Base-by-base conservation (phyloP, 2,329 filamentous ascomycete genomes). In the Penicillium sp. region DNA sequence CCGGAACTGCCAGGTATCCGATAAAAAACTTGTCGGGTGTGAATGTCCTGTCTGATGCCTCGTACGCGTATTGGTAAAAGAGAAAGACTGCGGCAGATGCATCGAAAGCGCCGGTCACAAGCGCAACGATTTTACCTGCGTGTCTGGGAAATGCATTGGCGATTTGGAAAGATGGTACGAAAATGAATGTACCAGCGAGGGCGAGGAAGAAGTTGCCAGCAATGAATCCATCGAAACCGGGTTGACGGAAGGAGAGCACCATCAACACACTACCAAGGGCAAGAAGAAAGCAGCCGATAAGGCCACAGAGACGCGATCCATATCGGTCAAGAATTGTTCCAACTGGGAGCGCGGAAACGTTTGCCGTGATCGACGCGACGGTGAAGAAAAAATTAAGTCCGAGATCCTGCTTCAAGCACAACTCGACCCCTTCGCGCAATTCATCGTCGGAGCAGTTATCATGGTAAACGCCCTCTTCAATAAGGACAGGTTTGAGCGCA, bases 381-480 rank as follows among this genome's bases (percentile, higher is more conserved):
- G 89, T 95, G 75, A 95, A 95, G 88, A 95, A 95, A 58, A 95
- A 75, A 67, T 95, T 95, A 49, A 95, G 78, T 51, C 76, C 78
- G 47, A 82, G 66, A 58, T 81, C 79, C 60, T 84, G 82, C 52
- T 76, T 74, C 53, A 78, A 80, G 63, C 82, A 85, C 15, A 81
- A 73, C 49, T 73, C 71, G 1, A 76, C 71, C 3, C 72, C 73
- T 4, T 75, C 64, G 1, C 77, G 68, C 18, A 81, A 49, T 62
- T 81, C 77, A 42, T 78, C 67, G 46, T 72, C 53, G 6, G 76
- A 79, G 63, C 88, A 93, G 29, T 77, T 70, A 43, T 87, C 77
- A 35, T 75, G 75, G 67, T 90, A 92, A 8, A 88, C 84, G 2
- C 83, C 83, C 65, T 90, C 84, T 10, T 76, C 71, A 53, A 91